Conservation (phyloP, 345 rosid species). For the Hibiscus syriacus region DNA sequence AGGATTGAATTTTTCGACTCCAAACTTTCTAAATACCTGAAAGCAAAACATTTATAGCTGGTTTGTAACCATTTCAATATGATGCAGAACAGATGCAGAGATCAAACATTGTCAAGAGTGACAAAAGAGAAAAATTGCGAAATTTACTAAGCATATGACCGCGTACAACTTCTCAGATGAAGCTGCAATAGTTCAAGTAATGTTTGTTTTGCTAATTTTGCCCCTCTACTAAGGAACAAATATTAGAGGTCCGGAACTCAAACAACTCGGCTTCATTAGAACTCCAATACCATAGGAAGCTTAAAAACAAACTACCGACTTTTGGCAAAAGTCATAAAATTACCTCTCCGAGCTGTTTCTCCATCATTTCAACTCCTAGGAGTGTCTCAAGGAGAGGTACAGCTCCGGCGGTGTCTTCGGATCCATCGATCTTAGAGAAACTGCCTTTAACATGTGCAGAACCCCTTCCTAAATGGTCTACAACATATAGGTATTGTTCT, state of each 20-base stretch:
- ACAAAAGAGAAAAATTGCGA: not conserved
- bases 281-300: not conserved
- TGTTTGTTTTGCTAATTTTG: not conserved
- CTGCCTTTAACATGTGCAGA: too few species aligned
- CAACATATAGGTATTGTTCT: slow-evolving; percentile 73
- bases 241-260: not conserved
- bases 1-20: slow-evolving; percentile 71
- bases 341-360: slow-evolving; percentile 82
- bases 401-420: slow-evolving; percentile 55
- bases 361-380: slow-evolving; percentile 96
- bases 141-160: not conserved
- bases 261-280: not conserved
- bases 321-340: not conserved
- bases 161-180: not conserved
- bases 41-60: slow-evolving; percentile 6
- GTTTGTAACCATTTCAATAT: not conserved
- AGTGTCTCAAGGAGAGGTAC: slow-evolving; percentile 63
- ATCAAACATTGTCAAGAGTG: not conserved
- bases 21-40: slow-evolving; percentile 71
- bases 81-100: not conserved
- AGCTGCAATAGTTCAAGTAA: not conserved
- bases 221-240: not conserved
- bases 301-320: not conserved
- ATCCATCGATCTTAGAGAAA: slow-evolving; percentile 56
- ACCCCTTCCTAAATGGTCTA: slow-evolving; percentile 90